A percentile compares a stretch with the other conserved stretches of the same genome.
These are phyloP conservation scores for Cotoneaster glaucophyllus DNA, from an alignment of 306 rosid genomes.

Conservation along the genomic window DNA sequence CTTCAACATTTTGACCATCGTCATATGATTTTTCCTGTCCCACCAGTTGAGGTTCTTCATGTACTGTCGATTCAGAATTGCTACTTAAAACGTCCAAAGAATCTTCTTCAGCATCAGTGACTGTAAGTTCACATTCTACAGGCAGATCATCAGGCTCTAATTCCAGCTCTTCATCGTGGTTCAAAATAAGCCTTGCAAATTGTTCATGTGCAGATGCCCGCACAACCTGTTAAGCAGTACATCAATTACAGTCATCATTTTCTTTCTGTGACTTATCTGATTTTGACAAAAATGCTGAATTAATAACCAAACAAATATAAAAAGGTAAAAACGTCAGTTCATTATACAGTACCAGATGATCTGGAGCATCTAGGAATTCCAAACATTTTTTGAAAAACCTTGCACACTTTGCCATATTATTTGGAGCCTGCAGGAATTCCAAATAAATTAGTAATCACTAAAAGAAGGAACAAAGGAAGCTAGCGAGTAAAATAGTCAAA, in stretches of 20 bases:
- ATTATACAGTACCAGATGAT: constrained; percentile 66
- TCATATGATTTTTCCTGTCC: constrained; percentile 35
- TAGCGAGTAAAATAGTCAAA: constrained; percentile 7
- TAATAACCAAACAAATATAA: constrained; percentile 4
- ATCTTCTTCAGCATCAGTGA: constrained; percentile 67
- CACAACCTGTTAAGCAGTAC: constrained; percentile 59
- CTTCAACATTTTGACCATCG: constrained; percentile 30
- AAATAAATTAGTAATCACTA: constrained; percentile 21
- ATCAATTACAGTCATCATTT: background rate
- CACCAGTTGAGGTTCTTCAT: constrained; percentile 31
- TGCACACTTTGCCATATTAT: constrained; percentile 76
- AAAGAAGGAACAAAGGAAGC: constrained; percentile 5
- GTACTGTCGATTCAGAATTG: constrained; percentile 41
- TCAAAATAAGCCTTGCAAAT: constrained; percentile 90
- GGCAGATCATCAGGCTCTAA: constrained; percentile 65
- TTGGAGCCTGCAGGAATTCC: constrained; percentile 60
- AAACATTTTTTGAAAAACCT: constrained; percentile 78
- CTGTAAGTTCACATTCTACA: constrained; percentile 42
- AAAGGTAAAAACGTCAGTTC: background rate
- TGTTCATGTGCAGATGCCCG: constrained; percentile 97
- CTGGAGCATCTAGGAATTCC: constrained; percentile 84
- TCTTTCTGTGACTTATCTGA: background rate
- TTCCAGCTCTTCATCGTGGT: constrained; percentile 65
- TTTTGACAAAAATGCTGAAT: background rate
- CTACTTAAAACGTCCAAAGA: constrained; percentile 46